A percentile compares a stretch with the other conserved stretches of the same genome.
These are phyloP conservation scores for Dacryopinax primogenitus DNA, from an alignment of 768 basidiomycete species.

Conservation along the genomic window DNA sequence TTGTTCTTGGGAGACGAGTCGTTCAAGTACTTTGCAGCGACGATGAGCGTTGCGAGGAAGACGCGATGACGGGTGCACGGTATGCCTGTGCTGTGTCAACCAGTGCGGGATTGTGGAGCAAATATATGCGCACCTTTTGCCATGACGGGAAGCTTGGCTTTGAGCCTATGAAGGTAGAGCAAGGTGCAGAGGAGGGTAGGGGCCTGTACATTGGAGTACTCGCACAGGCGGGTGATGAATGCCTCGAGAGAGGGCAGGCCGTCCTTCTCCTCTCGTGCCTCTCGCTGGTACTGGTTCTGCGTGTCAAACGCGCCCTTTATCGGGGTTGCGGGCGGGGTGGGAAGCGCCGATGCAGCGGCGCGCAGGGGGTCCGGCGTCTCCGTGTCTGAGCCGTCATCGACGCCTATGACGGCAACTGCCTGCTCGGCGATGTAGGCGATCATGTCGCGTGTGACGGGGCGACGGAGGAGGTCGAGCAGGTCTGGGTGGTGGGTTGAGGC, in stretches of 20 bases:
- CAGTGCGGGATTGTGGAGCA: conserved; percentile 9
- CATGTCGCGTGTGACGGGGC: conserved; percentile 72
- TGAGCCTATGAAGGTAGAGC: conserved; percentile 81
- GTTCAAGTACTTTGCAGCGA: conserved; percentile 93
- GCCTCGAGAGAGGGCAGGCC: conserved; percentile 57
- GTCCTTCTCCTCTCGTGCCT: conserved; percentile 15
- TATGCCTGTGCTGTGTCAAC: conserved; percentile 37
- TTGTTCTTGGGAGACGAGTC: conserved; percentile 91
- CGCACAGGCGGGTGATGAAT: conserved; percentile 72
- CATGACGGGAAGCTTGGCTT: conserved; percentile 61
- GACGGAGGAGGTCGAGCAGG: conserved; percentile 64
- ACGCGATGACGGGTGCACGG: conserved; percentile 89
- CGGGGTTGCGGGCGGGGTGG: conserved; percentile 60
- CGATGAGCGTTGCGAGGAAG: conserved; percentile 90
- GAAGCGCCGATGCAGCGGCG: conserved; percentile 30
- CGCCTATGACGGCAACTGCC: conserved; percentile 59
- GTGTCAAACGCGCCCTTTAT: conserved; percentile 34
- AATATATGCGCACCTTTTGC: conserved; percentile 55
- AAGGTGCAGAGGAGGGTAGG: conserved; percentile 82
- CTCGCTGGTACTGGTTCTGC: conserved; percentile 22
- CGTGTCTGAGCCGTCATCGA: conserved; percentile 33
- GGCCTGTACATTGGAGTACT: conserved; percentile 76
- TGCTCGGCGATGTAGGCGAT: conserved; percentile 71
- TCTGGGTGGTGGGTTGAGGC: conserved; percentile 62
- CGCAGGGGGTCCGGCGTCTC: conserved; percentile 29